A percentile compares a stretch with the other conserved stretches of the same genome.
Conservation (phyloP, 345 rosid species). For the Camelina hispida region DNA sequence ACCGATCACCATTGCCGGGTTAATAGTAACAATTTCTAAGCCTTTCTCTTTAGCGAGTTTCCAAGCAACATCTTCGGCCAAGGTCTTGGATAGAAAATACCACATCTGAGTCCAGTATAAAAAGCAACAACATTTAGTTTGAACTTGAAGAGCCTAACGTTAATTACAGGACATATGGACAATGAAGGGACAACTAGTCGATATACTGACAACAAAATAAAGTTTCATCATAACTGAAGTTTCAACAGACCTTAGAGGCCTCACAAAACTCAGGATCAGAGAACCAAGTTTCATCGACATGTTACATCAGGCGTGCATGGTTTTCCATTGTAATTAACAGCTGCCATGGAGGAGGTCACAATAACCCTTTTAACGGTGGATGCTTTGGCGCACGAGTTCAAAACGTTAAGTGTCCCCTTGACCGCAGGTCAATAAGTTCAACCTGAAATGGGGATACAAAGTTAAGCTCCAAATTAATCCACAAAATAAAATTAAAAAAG, state of each 20-base stretch:
- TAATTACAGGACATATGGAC: neutral
- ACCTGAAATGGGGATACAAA: conserved; percentile 49
- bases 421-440: conserved; percentile 87
- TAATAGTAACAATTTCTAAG: conserved; percentile 51
- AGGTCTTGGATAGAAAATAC: conserved; percentile 57
- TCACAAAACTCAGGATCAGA: conserved; percentile 59
- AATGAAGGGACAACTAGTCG: conserved; percentile 1
- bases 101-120: conserved; percentile 44
- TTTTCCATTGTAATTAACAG: conserved; percentile 60
- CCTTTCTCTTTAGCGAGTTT: conserved; percentile 54
- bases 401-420: conserved; percentile 87
- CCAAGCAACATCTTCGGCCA: conserved; percentile 61
- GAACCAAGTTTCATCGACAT: conserved; percentile 85
- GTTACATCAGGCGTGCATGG: conserved; percentile 79
- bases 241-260: conserved; percentile 55
- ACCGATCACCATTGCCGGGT: conserved; percentile 56
- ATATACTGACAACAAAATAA: conserved; percentile 16
- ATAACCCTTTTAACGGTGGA: conserved; percentile 76
- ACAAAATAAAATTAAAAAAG: neutral
- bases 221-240: neutral
- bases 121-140: neutral
- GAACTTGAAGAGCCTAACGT: neutral
- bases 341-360: conserved; percentile 81
- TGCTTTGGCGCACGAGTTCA: conserved; percentile 66
- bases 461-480: neutral